A percentile compares a stretch with the other conserved stretches of the same genome.
Evolutionary conservation across 768 basidiomycete genomes (phyloP).

Genomic region (Tylopilus sp.): DNA sequence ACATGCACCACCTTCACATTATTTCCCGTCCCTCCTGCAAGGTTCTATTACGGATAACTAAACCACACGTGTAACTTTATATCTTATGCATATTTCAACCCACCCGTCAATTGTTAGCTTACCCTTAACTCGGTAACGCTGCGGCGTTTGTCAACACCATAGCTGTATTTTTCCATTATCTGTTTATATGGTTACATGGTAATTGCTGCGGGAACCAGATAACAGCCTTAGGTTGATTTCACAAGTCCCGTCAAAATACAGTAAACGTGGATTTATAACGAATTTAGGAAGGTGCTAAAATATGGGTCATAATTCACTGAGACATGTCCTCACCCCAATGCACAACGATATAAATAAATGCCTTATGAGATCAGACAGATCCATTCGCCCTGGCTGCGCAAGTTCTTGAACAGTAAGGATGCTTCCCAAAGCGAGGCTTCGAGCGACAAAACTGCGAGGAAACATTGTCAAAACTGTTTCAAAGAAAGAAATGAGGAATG

Average conservation of each 20-base stretch:
- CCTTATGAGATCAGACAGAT: slow-evolving; percentile 5
- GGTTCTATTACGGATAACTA: no score
- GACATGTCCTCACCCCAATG: background rate
- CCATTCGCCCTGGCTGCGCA: slow-evolving; percentile 27
- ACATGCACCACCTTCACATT: background rate
- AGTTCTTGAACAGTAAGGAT: slow-evolving; percentile 33
- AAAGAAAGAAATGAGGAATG: background rate
- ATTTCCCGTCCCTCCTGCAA: no score
- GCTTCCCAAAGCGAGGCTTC: slow-evolving; percentile 32
- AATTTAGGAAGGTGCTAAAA: slow-evolving; percentile 14
- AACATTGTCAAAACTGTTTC: slow-evolving; percentile 3
- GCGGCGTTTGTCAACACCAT: background rate
- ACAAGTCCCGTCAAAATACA: background rate
- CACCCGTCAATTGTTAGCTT: background rate
- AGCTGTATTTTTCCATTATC: background rate
- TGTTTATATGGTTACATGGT: background rate
- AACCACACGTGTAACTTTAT: background rate
- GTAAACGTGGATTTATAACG: background rate
- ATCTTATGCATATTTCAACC: background rate
- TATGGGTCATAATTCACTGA: slow-evolving; percentile 22
- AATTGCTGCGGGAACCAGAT: background rate
- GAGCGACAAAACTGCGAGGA: slow-evolving; percentile 25
- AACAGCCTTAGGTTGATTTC: background rate
- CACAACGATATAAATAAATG: background rate
- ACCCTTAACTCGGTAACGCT: background rate